A percentile compares a stretch with the other conserved stretches of the same genome.
Conservation (phyloP, 768 basidiomycete species). For the Mycena indigotica region DNA sequence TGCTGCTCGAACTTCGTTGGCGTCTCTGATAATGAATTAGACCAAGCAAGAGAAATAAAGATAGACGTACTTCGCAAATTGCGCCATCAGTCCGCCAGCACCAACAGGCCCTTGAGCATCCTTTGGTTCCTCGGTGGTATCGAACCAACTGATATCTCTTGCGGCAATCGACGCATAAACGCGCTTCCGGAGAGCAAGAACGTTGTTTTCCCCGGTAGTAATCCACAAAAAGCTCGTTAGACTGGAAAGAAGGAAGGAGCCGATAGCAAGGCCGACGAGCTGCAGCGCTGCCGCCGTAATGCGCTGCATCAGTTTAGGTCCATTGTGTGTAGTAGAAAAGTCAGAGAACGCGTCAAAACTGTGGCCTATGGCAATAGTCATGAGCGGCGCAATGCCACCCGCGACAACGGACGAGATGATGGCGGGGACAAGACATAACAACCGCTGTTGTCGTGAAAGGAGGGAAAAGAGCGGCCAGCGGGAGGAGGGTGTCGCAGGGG, state of each 20-base stretch:
- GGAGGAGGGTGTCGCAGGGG: conserved; percentile 36
- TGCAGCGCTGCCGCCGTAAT: conserved; percentile 66
- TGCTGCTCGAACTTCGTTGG: conserved; percentile 88
- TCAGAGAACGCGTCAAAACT: conserved; percentile 77
- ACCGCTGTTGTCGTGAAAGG: conserved; percentile 56
- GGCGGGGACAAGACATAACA: conserved; percentile 66
- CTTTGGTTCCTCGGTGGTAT: conserved; percentile 56
- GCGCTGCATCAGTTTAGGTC: conserved; percentile 53
- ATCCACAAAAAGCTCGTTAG: conserved; percentile 84
- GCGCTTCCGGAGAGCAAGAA: conserved; percentile 61
- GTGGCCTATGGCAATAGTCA: conserved; percentile 81
- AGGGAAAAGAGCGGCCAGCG: conserved; percentile 59
- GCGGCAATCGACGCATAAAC: conserved; percentile 69
- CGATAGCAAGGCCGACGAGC: conserved; percentile 66
- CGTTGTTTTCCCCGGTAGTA: conserved; percentile 81
- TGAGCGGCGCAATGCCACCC: conserved; percentile 80
- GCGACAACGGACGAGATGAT: conserved; percentile 60
- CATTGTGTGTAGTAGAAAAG: conserved; percentile 43
- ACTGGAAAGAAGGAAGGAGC: conserved; percentile 71
- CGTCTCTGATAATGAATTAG: conserved; percentile 62
- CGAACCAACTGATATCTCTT: conserved; percentile 91
- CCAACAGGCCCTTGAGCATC: conserved; percentile 60
- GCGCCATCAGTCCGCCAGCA: conserved; percentile 91
- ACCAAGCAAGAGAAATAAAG: background rate
- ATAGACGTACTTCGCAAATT: conserved; percentile 72